Evolutionary conservation across 2,329 filamentous ascomycete genomes (phyloP).

Genomic region (Aspergillus phoenicis): DNA sequence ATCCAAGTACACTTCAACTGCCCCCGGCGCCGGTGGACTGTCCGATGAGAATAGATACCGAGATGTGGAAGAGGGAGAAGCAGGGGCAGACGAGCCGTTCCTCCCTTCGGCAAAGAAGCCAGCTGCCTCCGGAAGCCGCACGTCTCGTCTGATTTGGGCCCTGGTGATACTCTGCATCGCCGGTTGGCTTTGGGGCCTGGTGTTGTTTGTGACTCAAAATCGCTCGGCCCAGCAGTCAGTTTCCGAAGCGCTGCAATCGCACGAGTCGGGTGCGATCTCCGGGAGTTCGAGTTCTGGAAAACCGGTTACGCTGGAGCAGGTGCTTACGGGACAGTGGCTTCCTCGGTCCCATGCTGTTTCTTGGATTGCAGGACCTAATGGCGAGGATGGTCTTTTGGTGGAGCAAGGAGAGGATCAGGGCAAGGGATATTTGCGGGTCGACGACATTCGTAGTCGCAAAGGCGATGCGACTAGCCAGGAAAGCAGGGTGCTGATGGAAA

Average conservation of each 20-base stretch:
- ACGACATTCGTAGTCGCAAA: slow-evolving; percentile 72
- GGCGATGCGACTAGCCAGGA: slow-evolving; percentile 49
- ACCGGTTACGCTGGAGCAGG: slow-evolving; percentile 47
- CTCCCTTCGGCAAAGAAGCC: slow-evolving; percentile 27
- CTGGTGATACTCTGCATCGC: slow-evolving; percentile 45
- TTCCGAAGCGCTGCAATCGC: slow-evolving; percentile 27
- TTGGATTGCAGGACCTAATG: slow-evolving; percentile 52
- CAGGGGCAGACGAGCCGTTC: slow-evolving; percentile 29
- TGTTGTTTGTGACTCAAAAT: slow-evolving; percentile 45
- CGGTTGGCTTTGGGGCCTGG: slow-evolving; percentile 50
- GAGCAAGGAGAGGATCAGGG: slow-evolving; percentile 62
- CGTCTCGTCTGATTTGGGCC: slow-evolving; percentile 43
- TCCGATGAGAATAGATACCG: slow-evolving; percentile 32
- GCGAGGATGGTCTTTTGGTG: slow-evolving; percentile 76
- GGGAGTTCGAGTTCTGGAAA: slow-evolving; percentile 42
- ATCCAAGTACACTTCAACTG: slow-evolving; percentile 22
- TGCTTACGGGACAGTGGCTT: slow-evolving; percentile 43
- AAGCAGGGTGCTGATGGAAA: slow-evolving; percentile 75
- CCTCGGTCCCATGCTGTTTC: slow-evolving; percentile 45
- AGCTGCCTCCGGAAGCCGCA: slow-evolving; percentile 29
- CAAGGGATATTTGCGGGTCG: slow-evolving; percentile 78
- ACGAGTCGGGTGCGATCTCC: slow-evolving; percentile 33
- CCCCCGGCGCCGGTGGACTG: slow-evolving; percentile 9
- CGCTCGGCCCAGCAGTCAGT: slow-evolving; percentile 36
- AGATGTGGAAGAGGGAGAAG: slow-evolving; percentile 40